Evolutionary conservation across 306 rosid species (phyloP), one percentile per base, ranked within the genome.

Genomic region (Neltuma alba): DNA sequence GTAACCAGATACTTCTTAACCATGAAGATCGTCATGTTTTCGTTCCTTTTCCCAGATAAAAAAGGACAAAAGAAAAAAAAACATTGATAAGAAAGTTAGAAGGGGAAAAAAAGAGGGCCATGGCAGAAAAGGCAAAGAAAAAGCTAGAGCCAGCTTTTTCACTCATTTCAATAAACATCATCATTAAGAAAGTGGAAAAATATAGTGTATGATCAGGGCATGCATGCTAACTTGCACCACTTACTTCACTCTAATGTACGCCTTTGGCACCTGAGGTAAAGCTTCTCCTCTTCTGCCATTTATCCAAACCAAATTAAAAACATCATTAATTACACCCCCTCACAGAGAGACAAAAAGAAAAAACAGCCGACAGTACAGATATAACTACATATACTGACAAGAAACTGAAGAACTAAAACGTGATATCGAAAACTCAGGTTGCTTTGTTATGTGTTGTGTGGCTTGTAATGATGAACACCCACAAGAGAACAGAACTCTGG

Each of bases 231-330:
- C 86, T 82, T 85, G 89, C 87, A 83, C 85, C 76, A 85, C 91
- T 88, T 85, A 90, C 92, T 81, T 88, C 80, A 88, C 92, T 85
- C 92, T 88, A 79, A 90, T 86, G 89, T 86, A 90, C 72, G 91
- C 85, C 84, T 88, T 90, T 48, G 90, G 88, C 77, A 90, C 76
- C 79, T 90, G 94, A 31, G 92, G 94, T 36, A 90, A 78, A 44
- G 83, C 89, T 81, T 74, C 93, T 45, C 86, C 87, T 38, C 47
- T 71, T 76, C 94, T 83, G 77, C 75, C 73, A 68, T 38, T 7
- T 52, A 54, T 54, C 61, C 30, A 54, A 54, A 52, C 37, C 63
- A 20, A 54, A n/a, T 9, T 42, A 45, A 23, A 42, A 65, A 78
- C 52, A 75, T 12, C 21, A 74, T 28, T 47, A 65, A 27, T 36